These are phyloP conservation scores for Epithemia pelagica DNA, from an alignment of 108 stramenopile species.

Conservation along the genomic window DNA sequence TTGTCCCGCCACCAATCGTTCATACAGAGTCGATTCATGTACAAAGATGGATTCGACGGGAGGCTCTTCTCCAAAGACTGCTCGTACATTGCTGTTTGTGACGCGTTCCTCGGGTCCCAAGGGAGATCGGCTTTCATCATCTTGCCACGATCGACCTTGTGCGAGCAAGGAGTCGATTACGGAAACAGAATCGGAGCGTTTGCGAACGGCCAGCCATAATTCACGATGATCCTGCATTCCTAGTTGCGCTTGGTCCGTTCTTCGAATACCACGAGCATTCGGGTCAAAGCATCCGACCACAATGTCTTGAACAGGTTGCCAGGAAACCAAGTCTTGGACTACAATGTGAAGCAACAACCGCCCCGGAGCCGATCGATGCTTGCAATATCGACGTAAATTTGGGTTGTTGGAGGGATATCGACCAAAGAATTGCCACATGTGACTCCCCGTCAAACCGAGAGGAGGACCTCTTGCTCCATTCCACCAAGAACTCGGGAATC, in stretches of 20 bases:
- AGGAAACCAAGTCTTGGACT: slow-evolving; percentile 42
- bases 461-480: slow-evolving; percentile 29
- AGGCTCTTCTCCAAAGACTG: slow-evolving; percentile 45
- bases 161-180: slow-evolving; percentile 51
- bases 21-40: slow-evolving; percentile 30
- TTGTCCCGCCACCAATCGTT: slow-evolving; percentile 7
- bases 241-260: slow-evolving; percentile 24
- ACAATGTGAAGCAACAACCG: slow-evolving; percentile 62
- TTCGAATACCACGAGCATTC: slow-evolving; percentile 59
- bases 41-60: slow-evolving; percentile 34
- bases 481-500: slow-evolving; percentile 65
- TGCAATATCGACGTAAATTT: slow-evolving; percentile 44
- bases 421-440: slow-evolving; percentile 35
- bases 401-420: slow-evolving; percentile 47
- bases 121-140: slow-evolving; percentile 18
- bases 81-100: slow-evolving; percentile 66
- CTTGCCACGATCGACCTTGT: slow-evolving; percentile 21
- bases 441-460: not conserved
- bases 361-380: slow-evolving; percentile 44
- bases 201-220: slow-evolving; percentile 70
- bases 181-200: slow-evolving; percentile 28
- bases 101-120: slow-evolving; percentile 42
- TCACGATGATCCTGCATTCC: slow-evolving; percentile 51
- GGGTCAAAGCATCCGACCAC: slow-evolving; percentile 75
- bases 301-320: slow-evolving; percentile 45